phyloP scores from a whole-genome alignment of 2,329 filamentous ascomycete species.

The Verticillium tricorpus region DNA sequence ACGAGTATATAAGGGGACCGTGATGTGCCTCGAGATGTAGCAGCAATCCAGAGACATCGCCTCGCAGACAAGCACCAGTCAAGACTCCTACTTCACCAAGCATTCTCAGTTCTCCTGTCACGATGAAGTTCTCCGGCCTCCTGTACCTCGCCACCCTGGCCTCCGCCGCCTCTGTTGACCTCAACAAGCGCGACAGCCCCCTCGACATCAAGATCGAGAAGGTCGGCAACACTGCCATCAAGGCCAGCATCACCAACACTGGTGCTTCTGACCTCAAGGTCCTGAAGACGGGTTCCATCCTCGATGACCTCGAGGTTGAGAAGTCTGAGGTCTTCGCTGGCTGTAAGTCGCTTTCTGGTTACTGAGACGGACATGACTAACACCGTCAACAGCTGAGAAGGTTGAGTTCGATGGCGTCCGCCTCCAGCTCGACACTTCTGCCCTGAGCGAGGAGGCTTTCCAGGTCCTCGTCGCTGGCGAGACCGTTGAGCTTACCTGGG shows the following conservation, averaged over 20 bases:
- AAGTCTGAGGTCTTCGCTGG: conserved; percentile 46
- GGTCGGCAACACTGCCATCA: conserved; percentile 47
- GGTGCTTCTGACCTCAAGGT: conserved; percentile 44
- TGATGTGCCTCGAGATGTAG: background rate
- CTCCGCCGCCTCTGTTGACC: conserved; percentile 26
- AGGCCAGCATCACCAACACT: conserved; percentile 49
- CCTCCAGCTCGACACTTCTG: conserved; percentile 39
- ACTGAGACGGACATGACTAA: conserved; percentile 1
- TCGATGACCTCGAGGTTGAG: conserved; percentile 48
- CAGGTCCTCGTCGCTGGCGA: conserved; percentile 41
- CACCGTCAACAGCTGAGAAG: conserved; percentile 25
- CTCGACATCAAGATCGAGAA: conserved; percentile 41
- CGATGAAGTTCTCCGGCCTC: conserved; percentile 34
- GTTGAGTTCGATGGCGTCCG: conserved; percentile 50
- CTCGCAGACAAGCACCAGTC: background rate
- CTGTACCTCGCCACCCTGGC: conserved; percentile 29
- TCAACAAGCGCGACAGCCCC: conserved; percentile 32
- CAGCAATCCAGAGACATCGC: background rate
- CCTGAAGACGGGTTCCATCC: conserved; percentile 48
- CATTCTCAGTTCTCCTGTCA: conserved; percentile 7
- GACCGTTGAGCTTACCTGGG: conserved; percentile 48
- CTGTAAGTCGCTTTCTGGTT: conserved; percentile 26
- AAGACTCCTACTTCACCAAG: background rate
- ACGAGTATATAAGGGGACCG: background rate
- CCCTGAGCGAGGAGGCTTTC: conserved; percentile 45